phyloP scores from a whole-genome alignment of 2,329 filamentous ascomycete species.

The Alternaria arborescens region DNA sequence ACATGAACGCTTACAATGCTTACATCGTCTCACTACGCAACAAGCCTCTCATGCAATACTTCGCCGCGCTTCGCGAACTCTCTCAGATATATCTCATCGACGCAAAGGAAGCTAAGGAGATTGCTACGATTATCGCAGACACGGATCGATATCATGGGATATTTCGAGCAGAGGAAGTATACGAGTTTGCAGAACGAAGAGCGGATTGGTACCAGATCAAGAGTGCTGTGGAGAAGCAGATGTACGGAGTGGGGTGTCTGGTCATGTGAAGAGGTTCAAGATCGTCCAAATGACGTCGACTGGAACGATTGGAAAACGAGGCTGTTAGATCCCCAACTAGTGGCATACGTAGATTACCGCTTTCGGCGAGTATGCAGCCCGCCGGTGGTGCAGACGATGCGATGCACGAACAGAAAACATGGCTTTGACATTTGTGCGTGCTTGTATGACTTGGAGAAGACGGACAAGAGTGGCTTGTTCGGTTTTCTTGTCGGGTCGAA shows the following conservation, averaged over 20 bases:
- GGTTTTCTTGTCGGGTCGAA: not conserved
- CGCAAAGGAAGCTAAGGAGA: conserved; percentile 85
- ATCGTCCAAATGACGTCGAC: conserved; percentile 9
- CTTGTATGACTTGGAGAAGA: not conserved
- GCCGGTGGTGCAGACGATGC: conserved; percentile 19
- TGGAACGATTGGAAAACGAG: conserved; percentile 8
- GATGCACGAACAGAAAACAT: not conserved
- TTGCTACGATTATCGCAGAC: conserved; percentile 94
- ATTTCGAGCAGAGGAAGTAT: conserved; percentile 94
- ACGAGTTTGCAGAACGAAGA: conserved; percentile 92
- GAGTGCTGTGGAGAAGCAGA: conserved; percentile 88
- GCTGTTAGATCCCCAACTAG: conserved; percentile 9
- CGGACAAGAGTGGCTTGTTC: not conserved
- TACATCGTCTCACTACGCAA: conserved; percentile 86
- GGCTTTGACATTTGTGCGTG: not conserved
- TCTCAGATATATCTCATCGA: conserved; percentile 96
- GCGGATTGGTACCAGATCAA: conserved; percentile 96
- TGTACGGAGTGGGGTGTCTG: conserved; percentile 92
- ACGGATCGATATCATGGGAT: conserved; percentile 88
- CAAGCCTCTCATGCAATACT: conserved; percentile 85
- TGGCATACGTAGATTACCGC: conserved; percentile 23
- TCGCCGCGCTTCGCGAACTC: conserved; percentile 87
- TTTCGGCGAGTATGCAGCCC: conserved; percentile 22
- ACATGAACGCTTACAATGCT: conserved; percentile 92
- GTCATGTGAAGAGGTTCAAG: conserved; percentile 70